Base-by-base conservation (phyloP, 106 monocot species). In the Allium fistulosum region DNA sequence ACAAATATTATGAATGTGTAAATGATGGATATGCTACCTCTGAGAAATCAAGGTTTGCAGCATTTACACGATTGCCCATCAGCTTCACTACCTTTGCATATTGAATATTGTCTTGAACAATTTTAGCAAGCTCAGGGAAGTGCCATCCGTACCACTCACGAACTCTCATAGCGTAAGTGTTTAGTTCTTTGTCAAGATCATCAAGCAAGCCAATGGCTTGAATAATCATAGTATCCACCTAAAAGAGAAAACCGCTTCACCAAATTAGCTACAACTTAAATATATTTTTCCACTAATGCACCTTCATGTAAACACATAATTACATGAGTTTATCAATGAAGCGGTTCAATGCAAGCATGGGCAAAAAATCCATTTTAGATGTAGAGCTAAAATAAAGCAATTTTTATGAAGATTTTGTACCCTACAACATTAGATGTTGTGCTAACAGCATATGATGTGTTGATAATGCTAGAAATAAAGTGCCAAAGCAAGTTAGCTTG, bases 71-170 rank as follows among this genome's bases (percentile, higher is more conserved):
- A 69, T 95, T 66, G 6, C 95, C 91, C 95, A 95, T 95, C 61
- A 95, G 65, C 73, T 95, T 91, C 16, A 95, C 91, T 17, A 68
- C 70, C 65, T 82, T 95, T 51, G 95, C 85, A 80, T 95, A 95
- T 48, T 88, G 91, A 58, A 95, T 95, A 69, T 95, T 95, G 62
- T 95, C 95, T 26, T 75, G 76, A 14, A 95, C 74, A 63, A 95
- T 91, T 62, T 90, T 95, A 49, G 91, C 77, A 69, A 95, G 91
- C 65, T 95, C 95, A 12, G 95, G 95, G 76, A 95, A 95, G 73
- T 95, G 95, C 95, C 95, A 95, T 1, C 95, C 95, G 77, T 95
- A 91, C 95, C 95, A 95, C 65, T 95, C 95, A 51, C 95, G 95
- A 62, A 95, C 88, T 72, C 95, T 91, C 95, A 95, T 95, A 3